Conservation (phyloP, 202 grass and related monocot species). For the Panicum hallii region DNA sequence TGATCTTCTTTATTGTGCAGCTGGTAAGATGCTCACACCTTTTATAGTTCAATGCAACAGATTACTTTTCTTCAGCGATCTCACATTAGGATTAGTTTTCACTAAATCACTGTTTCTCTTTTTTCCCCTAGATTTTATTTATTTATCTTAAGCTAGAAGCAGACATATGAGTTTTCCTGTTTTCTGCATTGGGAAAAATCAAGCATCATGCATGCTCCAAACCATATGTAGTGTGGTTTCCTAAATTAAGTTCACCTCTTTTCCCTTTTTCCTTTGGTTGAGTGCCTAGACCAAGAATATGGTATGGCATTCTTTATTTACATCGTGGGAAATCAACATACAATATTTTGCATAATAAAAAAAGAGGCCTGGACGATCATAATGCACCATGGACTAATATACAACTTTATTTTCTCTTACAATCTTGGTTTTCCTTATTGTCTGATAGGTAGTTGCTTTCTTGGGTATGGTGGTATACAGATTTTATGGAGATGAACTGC, state of each 20-base stretch:
- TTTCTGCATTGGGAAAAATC: background rate
- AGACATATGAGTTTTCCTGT: background rate
- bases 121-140: constrained; percentile 9
- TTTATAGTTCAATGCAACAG: constrained; percentile 3
- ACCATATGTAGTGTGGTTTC: background rate
- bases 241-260: background rate
- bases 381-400: background rate
- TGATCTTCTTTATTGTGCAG: constrained; percentile 96
- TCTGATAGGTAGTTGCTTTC: constrained; percentile 87
- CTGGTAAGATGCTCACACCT: constrained; percentile 59
- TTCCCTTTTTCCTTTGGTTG: background rate
- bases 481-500: constrained; percentile 97
- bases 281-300: background rate
- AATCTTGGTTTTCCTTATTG: constrained; percentile 45
- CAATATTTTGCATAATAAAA: constrained; percentile 6
- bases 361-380: background rate
- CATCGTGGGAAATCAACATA: background rate
- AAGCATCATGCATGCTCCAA: background rate
- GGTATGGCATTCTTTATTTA: background rate
- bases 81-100: background rate
- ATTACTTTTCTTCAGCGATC: constrained; percentile 8
- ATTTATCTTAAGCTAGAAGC: constrained; percentile 22
- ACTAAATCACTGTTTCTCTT: background rate
- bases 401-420: constrained; percentile 38
- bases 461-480: constrained; percentile 96